Conservation (phyloP, 139 green algal species). For the Edaphochlamys debaryana region DNA sequence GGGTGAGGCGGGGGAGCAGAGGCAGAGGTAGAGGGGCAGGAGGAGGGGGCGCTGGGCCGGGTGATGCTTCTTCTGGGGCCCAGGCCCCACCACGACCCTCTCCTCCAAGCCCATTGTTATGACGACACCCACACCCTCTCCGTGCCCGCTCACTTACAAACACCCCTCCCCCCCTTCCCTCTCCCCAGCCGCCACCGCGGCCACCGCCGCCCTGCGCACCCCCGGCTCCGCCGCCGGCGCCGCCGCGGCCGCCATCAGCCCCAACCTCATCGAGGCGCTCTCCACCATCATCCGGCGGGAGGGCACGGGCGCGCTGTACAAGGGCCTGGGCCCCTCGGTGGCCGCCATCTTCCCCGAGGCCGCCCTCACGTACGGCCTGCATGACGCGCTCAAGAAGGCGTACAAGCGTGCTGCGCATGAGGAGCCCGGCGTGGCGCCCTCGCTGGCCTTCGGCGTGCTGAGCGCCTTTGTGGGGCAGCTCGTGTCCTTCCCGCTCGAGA, state of each 20-base stretch:
- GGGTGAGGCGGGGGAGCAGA: background rate
- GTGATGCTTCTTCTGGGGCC: too few relatives aligned
- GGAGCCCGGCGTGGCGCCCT: slow-evolving; percentile 62
- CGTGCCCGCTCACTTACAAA: too few relatives aligned
- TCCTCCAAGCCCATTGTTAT: too few relatives aligned
- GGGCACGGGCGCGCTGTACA: slow-evolving; percentile 75
- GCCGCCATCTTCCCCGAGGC: slow-evolving; percentile 86
- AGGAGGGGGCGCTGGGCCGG: too few relatives aligned
- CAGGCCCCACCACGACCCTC: too few relatives aligned
- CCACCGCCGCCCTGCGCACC: too few relatives aligned
- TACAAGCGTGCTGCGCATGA: slow-evolving; percentile 43
- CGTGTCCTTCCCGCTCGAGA: slow-evolving; percentile 84
- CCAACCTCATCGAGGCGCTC: slow-evolving; percentile 51
- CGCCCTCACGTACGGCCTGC: slow-evolving; percentile 58
- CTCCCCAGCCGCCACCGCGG: too few relatives aligned
- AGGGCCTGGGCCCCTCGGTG: slow-evolving; percentile 73
- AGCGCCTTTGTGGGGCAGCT: slow-evolving; percentile 75
- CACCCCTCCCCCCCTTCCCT: too few relatives aligned
- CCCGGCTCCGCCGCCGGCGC: too few relatives aligned
- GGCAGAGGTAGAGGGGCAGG: too few relatives aligned
- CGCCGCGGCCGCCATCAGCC: background rate
- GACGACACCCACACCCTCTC: too few relatives aligned
- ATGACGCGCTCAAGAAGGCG: slow-evolving; percentile 79
- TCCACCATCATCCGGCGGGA: slow-evolving; percentile 59
- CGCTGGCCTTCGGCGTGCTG: slow-evolving; percentile 63